These are phyloP conservation scores for Erysimum cheiri DNA, from an alignment of 441 rosid genomes.

Conservation along the genomic window DNA sequence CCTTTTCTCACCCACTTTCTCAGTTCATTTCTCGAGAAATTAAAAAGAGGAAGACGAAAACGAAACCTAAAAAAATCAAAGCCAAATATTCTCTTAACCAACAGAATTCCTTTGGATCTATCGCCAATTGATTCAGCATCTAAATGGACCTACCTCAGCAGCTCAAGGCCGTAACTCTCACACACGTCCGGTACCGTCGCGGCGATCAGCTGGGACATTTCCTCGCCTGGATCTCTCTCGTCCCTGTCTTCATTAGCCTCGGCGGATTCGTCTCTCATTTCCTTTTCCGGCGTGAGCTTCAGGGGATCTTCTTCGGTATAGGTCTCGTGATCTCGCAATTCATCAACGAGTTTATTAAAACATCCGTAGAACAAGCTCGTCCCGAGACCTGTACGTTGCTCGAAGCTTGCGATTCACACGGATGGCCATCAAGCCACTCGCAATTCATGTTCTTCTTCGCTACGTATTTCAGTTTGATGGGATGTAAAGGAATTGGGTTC, in stretches of 20 bases:
- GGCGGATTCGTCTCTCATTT: conserved; percentile 92
- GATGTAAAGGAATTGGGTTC: conserved; percentile 60
- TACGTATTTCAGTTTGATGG: conserved; percentile 61
- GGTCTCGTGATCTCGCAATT: conserved; percentile 82
- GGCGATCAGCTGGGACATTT: conserved; percentile 86
- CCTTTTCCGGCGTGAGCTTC: conserved; percentile 92
- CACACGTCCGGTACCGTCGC: conserved; percentile 80
- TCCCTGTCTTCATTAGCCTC: conserved; percentile 82
- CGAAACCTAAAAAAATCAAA: conserved; percentile 10
- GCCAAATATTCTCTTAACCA: neutral
- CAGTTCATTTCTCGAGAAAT: conserved; percentile 27
- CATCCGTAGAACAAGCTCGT: conserved; percentile 77
- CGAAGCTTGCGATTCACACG: conserved; percentile 94
- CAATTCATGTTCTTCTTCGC: conserved; percentile 93
- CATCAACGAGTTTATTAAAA: conserved; percentile 75
- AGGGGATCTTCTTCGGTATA: conserved; percentile 78
- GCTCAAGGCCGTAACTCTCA: conserved; percentile 77
- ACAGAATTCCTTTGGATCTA: conserved; percentile 30
- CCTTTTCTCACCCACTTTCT: conserved; percentile 25
- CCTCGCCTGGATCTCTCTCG: conserved; percentile 90
- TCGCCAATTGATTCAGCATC: neutral
- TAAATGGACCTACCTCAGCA: conserved; percentile 43
- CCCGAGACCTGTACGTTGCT: conserved; percentile 81
- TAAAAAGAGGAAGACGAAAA: neutral
- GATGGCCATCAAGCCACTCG: conserved; percentile 97